Evolutionary conservation across 75 land plant species (phyloP), one percentile per base, ranked within the genome.

Genomic region (Azolla pinnata): DNA sequence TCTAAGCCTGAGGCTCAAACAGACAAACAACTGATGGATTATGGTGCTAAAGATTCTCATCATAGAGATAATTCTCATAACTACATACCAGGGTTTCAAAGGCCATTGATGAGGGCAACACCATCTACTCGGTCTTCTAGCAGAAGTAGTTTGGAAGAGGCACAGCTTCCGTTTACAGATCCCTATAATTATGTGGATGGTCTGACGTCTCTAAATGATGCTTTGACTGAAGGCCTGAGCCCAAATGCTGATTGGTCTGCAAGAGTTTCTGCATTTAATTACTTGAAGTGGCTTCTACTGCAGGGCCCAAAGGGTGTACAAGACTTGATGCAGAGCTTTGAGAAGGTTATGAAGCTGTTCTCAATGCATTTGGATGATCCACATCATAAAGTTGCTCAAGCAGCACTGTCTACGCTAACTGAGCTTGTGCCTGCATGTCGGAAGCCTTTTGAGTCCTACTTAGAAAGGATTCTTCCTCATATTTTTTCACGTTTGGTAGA

Each of bases 341-440:
- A 90, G 72, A 90, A 84, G 70, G 88, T 95, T 20, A 95, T 95
- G 97, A 95, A 87, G 74, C 69, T 95, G 52, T 95, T 90, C 72
- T 90, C 82, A 50, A 93, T 81, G 56, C 92, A 95, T 58, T 65
- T 95, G 67, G 99, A 95, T 74, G 99, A 95, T 75, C 99, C 99
- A 38, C 99, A 95, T 66, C 97, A 95, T 65, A 95, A 95, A 74
- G 99, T 95, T 57, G 97, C 99, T 14, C 99, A 95, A 52, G 99
- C 99, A 42, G 99, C 99, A 28, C 78, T 95, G 34, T 81, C 83
- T 26, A 82, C 99, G 19, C 86, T 95, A 24, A 73, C 88, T 16
- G 97, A 95, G 54, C 62, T 95, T 24, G 83, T 95, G 31, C 92
- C 92, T 29, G 66, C 80, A 38, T 95, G 97, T 66, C 74, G 87